Evolutionary conservation across 768 basidiomycete species (phyloP).

Genomic region (Polyporus arcularius): DNA sequence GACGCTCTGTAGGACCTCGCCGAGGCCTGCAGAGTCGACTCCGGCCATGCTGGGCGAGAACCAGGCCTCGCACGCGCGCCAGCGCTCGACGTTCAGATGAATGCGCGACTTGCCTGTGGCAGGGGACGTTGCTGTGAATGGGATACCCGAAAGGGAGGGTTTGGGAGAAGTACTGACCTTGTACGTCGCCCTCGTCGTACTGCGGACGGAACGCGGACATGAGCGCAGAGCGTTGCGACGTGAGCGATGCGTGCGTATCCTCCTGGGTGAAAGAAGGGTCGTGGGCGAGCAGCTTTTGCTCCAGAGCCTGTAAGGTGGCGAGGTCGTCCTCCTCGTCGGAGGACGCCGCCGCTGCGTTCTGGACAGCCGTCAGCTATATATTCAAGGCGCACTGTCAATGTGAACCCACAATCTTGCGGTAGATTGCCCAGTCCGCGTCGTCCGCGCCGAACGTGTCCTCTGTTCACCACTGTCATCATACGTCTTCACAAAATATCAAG

Average conservation of each 20-base stretch:
- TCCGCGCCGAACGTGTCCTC: constrained; percentile 94
- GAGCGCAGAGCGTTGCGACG: constrained; percentile 79
- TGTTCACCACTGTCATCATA: constrained; percentile 23
- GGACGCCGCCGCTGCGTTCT: constrained; percentile 72
- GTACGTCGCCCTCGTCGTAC: constrained; percentile 75
- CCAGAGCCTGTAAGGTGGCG: constrained; percentile 67
- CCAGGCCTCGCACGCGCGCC: constrained; percentile 89
- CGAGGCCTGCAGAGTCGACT: constrained; percentile 89
- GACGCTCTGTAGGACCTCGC: constrained; percentile 88
- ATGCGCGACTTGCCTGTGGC: constrained; percentile 65
- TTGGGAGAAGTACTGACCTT: constrained; percentile 40
- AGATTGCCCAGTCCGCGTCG: constrained; percentile 97
- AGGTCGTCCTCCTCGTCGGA: constrained; percentile 92
- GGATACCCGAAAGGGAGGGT: background rate
- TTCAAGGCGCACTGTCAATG: background rate
- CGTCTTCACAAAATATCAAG: background rate
- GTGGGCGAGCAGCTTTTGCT: constrained; percentile 76
- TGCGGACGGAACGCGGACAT: constrained; percentile 82
- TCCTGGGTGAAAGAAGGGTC: constrained; percentile 84
- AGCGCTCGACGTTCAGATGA: constrained; percentile 88
- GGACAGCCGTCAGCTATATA: background rate
- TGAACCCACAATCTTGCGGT: constrained; percentile 84
- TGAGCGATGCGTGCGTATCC: constrained; percentile 79
- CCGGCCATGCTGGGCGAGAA: constrained; percentile 95
- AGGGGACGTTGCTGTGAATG: background rate